These are phyloP conservation scores for Malus sieversii DNA, from an alignment of 306 rosid species.

Conservation along the genomic window DNA sequence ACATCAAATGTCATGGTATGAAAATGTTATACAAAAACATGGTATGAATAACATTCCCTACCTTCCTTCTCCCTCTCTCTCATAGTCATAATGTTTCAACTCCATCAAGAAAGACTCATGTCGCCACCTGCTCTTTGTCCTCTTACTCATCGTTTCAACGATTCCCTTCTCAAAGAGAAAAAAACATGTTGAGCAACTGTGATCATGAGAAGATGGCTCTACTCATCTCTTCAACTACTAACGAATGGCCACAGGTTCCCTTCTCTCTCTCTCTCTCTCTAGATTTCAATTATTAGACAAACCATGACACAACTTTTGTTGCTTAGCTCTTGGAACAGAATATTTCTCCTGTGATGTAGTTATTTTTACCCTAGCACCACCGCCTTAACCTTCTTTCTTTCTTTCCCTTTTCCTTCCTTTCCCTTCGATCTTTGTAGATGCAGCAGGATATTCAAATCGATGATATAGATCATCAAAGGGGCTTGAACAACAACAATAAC, in stretches of 20 bases:
- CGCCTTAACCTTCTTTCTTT: conserved; percentile 9
- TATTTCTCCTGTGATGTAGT: conserved; percentile 42
- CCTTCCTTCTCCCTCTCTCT: conserved; percentile 4
- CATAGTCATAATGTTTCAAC: conserved; percentile 27
- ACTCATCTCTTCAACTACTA: conserved; percentile 40
- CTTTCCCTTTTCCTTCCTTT: neutral
- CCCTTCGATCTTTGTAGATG: conserved; percentile 15
- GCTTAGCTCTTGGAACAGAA: conserved; percentile 78
- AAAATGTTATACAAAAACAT: no score
- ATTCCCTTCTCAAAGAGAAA: conserved; percentile 28
- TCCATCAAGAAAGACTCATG: conserved; percentile 28
- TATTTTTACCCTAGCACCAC: conserved; percentile 48
- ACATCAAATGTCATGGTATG: no score
- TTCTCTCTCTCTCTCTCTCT: conserved; percentile 27
- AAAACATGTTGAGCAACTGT: conserved; percentile 49
- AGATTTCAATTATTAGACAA: conserved; percentile 65
- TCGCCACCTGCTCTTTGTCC: conserved; percentile 68
- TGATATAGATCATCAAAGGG: conserved; percentile 25
- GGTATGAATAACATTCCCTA: neutral
- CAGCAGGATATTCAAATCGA: conserved; percentile 25
- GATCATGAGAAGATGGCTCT: conserved; percentile 44
- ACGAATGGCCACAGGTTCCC: conserved; percentile 69
- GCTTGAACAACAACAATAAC: neutral
- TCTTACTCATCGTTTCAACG: conserved; percentile 52
- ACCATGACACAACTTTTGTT: conserved; percentile 70